These are phyloP conservation scores for Cutaneotrichosporon sp. DNA, from an alignment of 1,284 basidiomycete genomes.

Conservation along the genomic window DNA sequence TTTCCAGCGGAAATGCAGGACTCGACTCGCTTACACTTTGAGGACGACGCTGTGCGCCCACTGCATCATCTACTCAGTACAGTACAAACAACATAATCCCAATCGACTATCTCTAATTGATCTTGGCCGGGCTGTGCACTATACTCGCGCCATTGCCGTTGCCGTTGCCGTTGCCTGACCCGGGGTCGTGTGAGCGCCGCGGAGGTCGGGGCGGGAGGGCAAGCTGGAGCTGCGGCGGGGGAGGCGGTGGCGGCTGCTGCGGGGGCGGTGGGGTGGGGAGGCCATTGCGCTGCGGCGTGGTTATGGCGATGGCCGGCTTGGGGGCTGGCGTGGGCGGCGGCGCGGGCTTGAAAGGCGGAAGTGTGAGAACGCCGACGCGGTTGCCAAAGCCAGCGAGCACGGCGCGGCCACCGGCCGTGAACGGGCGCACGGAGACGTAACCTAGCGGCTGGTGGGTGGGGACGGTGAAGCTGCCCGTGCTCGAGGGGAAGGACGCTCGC, in stretches of 20 bases:
- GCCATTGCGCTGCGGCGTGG: slow-evolving; percentile 9
- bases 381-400: slow-evolving; percentile 46
- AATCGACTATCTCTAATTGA: slow-evolving; percentile 1
- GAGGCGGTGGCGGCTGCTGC: slow-evolving; percentile 1
- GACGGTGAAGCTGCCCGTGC: slow-evolving; percentile 30
- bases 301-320: slow-evolving; percentile 5
- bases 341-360: slow-evolving; percentile 15
- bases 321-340: background rate
- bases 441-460: slow-evolving; percentile 36
- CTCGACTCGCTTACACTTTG: background rate
- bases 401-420: slow-evolving; percentile 20
- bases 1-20: too few relatives aligned
- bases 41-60: background rate
- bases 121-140: slow-evolving; percentile 3
- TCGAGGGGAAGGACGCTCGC: slow-evolving; percentile 37
- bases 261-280: background rate
- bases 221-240: background rate
- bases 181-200: background rate
- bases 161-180: background rate
- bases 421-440: slow-evolving; percentile 39
- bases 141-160: background rate
- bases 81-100: slow-evolving; percentile 7
- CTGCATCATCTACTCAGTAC: slow-evolving; percentile 6
- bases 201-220: slow-evolving; percentile 1
- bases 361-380: slow-evolving; percentile 46